Base-by-base conservation (phyloP, 345 rosid genomes). In the Bruguiera parviflora region DNA sequence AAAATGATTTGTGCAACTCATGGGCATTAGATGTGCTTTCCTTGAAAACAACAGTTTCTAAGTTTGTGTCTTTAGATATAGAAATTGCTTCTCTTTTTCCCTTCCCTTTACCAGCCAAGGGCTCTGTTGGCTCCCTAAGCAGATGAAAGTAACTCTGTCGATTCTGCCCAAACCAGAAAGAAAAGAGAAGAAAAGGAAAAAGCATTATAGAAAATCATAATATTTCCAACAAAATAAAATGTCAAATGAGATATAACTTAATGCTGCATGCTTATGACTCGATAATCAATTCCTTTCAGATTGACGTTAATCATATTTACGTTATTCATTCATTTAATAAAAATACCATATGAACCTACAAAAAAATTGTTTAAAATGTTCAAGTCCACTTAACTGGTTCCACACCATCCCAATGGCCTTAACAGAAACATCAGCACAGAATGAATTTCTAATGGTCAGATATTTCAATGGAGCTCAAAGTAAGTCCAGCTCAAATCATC, bases 91-190 rank as follows among this genome's bases (percentile, higher is more conserved):
- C 84, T 33, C 79, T 82, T 78, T 83, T 89, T 58, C 82, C 88
- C 81, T 89, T 85, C 72, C 93, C 87, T 81, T 78, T 92, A 68
- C 87, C 81, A 63, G 78, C 71, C 68, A 57, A 65, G 60, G 47
- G 79, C 56, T 7, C 70, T 20, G 85, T 28, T 72, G 80, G 72
- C 37, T 85, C 92, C 80, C 78, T 87, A 64, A 75, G 51, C 57
- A 89, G 81, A 27, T 86, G 93, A 61, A 85, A 66, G 79, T 77
- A 90, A 79, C 72, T 88, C 77, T 84, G 96, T 60, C 92, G 92
- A 66, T 89, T 91, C 95, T 89, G 89, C 75, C 39, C 67, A 46
- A 29, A 16, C 37, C 3, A 11, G 58, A 61, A 35, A 46, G 16
- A 47, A 46, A 33, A 58, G 13, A 29, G 15, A 52, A 31, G 18